Base-by-base conservation (phyloP, 768 basidiomycete genomes). In the Xerocomellus amylosporus region DNA sequence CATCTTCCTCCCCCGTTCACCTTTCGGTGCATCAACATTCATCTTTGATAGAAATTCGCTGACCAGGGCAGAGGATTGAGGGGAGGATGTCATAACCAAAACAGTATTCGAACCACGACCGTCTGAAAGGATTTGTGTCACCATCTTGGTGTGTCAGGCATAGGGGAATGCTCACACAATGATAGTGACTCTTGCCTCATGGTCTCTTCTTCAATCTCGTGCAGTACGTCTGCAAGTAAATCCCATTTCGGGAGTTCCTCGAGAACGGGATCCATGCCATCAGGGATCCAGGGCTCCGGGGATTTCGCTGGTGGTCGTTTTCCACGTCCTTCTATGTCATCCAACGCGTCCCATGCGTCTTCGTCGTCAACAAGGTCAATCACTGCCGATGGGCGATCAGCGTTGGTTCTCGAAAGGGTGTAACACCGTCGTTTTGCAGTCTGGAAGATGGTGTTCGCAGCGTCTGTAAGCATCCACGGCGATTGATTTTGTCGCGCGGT, bases 191-290 rank as follows among this genome's bases (percentile, higher is more conserved):
- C 82, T 56, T 83, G 79, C 40, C 84, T 76, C 54, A 89, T 75
- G 30, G 90, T 86, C 59, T 94, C 91, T 55, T 85, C 85, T 69
- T 98, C 97, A 3, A 93, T 87, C 72, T 99, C 97, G 47, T 91
- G 79, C 41, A 99, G 69, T 0, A 95, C 80, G n/a, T 93, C 89
- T 0, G 86, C 80, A 13, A 99, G 73, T 8, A 95, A 68, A 52
- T 80, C 80, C 96, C 97, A 98, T 68, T 99, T 99, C 0, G 95
- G 95, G 41, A 90, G 79, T 65, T 98, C 97, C 71, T 98, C 97
- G 22, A 98, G 76, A 0, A 94, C 83, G 0, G 93, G 90, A 42
- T 92, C 84, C 69, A 95, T 84, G 1, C 84, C 86, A 10, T 81
- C 76, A 0, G 93, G 90, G 20, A 93, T 66, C 87, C 92, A 90